A percentile compares a stretch with the other conserved stretches of the same genome.
Conservation (phyloP, 2,329 filamentous ascomycete species). For the Calonectria crousiana region DNA sequence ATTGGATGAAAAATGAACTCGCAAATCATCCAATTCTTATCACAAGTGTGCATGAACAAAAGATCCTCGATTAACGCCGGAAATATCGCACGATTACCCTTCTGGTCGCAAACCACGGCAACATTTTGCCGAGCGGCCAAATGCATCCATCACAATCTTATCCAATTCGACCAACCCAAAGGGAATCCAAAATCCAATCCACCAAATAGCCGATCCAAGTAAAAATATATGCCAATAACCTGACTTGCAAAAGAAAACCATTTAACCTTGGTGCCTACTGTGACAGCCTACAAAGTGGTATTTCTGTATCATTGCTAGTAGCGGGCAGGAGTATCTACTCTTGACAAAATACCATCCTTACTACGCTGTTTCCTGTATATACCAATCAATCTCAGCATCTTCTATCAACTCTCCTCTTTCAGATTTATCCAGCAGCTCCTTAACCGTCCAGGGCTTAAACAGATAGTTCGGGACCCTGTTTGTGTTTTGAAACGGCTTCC, state of each 20-base stretch:
- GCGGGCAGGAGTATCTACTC: not conserved
- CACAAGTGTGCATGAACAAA: not conserved
- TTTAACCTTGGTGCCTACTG: not conserved
- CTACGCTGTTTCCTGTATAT: not conserved
- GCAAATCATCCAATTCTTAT: not conserved
- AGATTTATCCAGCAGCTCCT: not conserved
- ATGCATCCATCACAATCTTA: not conserved
- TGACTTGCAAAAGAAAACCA: not conserved
- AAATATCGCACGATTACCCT: not conserved
- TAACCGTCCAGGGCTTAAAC: not conserved
- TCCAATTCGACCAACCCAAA: not conserved
- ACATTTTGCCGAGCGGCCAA: not conserved
- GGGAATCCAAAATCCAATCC: not conserved
- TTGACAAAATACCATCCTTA: not conserved
- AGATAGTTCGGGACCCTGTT: not conserved
- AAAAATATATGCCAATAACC: not conserved
- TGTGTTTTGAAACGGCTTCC: not conserved
- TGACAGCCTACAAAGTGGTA: not conserved
- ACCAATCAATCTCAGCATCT: not conserved
- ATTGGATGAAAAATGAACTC: not conserved
- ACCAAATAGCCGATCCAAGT: not conserved
- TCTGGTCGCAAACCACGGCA: not conserved
- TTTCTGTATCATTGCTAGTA: not conserved
- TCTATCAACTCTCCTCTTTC: not conserved
- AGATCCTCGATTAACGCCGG: not conserved